These are phyloP conservation scores for Chlorella sp. DNA, from an alignment of 139 green algal species.

Conservation along the genomic window DNA sequence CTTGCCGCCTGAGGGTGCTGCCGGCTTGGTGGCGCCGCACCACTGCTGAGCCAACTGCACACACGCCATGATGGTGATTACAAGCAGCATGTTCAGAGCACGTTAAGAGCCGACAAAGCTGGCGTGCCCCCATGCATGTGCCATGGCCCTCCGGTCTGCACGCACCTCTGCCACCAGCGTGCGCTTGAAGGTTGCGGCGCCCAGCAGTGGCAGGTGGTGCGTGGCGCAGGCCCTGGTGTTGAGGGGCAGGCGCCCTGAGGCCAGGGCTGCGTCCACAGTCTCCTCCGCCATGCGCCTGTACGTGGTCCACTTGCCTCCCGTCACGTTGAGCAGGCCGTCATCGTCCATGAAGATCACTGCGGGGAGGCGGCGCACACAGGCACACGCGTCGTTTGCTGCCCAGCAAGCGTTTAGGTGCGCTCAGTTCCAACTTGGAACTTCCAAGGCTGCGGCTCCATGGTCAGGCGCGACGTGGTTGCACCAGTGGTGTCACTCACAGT, in stretches of 20 bases:
- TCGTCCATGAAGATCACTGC: conserved; percentile 68
- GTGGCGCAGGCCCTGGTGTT: conserved; percentile 54
- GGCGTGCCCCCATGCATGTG: not conserved
- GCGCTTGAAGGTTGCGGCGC: conserved; percentile 55
- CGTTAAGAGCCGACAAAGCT: not conserved
- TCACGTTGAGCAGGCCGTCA: conserved; percentile 87
- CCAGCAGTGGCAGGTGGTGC: conserved; percentile 58
- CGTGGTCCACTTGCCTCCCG: conserved; percentile 93
- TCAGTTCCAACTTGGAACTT: no score
- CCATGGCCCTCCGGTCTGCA: no score
- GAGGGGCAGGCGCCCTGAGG: conserved; percentile 21
- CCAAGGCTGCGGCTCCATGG: no score
- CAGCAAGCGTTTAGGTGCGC: not conserved
- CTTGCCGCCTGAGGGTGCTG: not conserved
- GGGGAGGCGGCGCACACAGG: not conserved
- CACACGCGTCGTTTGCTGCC: not conserved
- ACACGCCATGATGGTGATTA: not conserved
- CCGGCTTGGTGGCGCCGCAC: not conserved
- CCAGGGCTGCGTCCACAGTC: conserved; percentile 53
- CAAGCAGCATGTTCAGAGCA: not conserved
- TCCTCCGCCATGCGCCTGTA: conserved; percentile 91
- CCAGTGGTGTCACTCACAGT: conserved; percentile 27
- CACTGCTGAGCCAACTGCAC: not conserved
- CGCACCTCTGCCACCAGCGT: conserved; percentile 61
- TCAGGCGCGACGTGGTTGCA: no score